phyloP scores from a whole-genome alignment of 176 grass and related monocot genomes.

The Zea mays region Zm-B73-REFERENCE-NAM-5.0 NC_050105.1:103268001-103268500 shows the following conservation, averaged over 20 bases:
- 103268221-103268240: constrained; percentile 58
- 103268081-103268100: constrained; percentile 54
- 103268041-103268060: constrained; percentile 62
- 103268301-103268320: constrained; percentile 92
- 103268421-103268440: constrained; percentile 96
- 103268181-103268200: constrained; percentile 54
- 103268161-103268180: constrained; percentile 50
- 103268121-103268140: constrained; percentile 72
- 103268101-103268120: constrained; percentile 62
- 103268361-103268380: constrained; percentile 5
- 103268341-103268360: constrained; percentile 51
- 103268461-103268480: constrained; percentile 79
- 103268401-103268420: constrained; percentile 54
- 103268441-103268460: constrained; percentile 97
- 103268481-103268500: constrained; percentile 88
- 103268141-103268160: constrained; percentile 62
- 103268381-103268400: constrained; percentile 18
- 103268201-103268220: constrained; percentile 71
- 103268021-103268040: constrained; percentile 61
- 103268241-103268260: constrained; percentile 83
- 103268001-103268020: constrained; percentile 58
- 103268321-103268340: constrained; percentile 63
- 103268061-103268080: constrained; percentile 68
- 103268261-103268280: constrained; percentile 80
- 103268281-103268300: constrained; percentile 95